phyloP scores from a whole-genome alignment of 2,329 filamentous ascomycete species.

The Juglanconis sp. region DNA sequence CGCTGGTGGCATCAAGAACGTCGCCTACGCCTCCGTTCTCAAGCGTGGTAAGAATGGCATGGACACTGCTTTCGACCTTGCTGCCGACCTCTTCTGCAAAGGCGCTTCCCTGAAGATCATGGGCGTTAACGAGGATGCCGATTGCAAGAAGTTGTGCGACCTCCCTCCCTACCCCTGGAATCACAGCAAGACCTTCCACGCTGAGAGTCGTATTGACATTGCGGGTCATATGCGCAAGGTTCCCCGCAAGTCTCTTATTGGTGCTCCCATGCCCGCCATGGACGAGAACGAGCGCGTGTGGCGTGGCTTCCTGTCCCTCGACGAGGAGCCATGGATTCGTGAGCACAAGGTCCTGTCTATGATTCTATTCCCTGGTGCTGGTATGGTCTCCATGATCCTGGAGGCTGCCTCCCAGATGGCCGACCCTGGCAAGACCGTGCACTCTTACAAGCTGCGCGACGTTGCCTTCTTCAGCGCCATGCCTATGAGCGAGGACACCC shows the following conservation, averaged over 20 bases:
- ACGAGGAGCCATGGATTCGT: conserved; percentile 17
- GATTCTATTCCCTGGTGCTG: conserved; percentile 15
- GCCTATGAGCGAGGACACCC: conserved; percentile 12
- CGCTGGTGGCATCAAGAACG: conserved; percentile 20
- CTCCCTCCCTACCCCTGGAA: conserved; percentile 47
- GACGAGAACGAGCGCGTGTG: conserved; percentile 15
- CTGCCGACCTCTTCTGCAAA: conserved; percentile 9
- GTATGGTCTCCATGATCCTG: conserved; percentile 16
- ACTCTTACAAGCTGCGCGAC: conserved; percentile 8
- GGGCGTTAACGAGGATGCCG: conserved; percentile 28
- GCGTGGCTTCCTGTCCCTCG: conserved; percentile 15
- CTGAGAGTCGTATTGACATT: conserved; percentile 20
- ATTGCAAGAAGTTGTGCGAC: conserved; percentile 26
- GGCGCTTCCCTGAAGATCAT: conserved; percentile 17
- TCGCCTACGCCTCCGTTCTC: conserved; percentile 42
- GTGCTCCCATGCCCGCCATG: conserved; percentile 12
- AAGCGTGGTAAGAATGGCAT: conserved; percentile 33
- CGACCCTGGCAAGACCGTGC: conserved; percentile 21
- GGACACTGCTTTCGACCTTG: conserved; percentile 13
- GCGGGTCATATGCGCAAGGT: conserved; percentile 37
- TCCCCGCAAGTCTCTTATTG: conserved; percentile 12
- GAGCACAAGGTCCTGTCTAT: conserved; percentile 16
- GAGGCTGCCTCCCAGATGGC: conserved; percentile 13
- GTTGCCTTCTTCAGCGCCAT: conserved; percentile 14
- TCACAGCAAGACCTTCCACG: conserved; percentile 30